These are phyloP conservation scores for Ampelocalamus luodianensis DNA, from an alignment of 176 grass and related monocot species.

Conservation along the genomic window DNA sequence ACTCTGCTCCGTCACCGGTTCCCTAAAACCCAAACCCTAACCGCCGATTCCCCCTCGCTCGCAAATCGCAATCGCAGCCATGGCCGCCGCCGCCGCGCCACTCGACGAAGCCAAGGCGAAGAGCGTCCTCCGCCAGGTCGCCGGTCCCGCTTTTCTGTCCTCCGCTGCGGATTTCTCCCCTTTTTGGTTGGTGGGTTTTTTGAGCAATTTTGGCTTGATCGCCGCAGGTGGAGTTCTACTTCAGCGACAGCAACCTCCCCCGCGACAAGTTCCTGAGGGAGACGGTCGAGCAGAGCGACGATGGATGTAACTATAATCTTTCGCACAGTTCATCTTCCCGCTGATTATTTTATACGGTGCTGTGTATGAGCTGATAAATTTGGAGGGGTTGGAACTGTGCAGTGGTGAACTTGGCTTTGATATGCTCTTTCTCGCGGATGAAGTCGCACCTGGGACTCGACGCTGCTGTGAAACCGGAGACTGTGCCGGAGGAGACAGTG, in stretches of 20 bases:
- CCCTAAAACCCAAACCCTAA: conserved; percentile 54
- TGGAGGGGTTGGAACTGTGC: not conserved
- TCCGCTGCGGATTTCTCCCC: not conserved
- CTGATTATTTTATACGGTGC: not conserved
- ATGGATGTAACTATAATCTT: conserved; percentile 62
- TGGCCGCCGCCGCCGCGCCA: conserved; percentile 39
- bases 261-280: conserved; percentile 71
- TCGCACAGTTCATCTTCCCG: not conserved
- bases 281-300: conserved; percentile 62
- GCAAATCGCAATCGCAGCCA: conserved; percentile 18
- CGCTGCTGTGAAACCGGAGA: conserved; percentile 49
- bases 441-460: conserved; percentile 61
- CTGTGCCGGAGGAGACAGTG: conserved; percentile 45
- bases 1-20: not conserved
- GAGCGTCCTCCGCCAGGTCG: conserved; percentile 66
- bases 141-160: not conserved
- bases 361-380: not conserved
- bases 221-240: conserved; percentile 78
- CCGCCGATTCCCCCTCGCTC: not conserved
- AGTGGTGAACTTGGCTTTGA: conserved; percentile 82
- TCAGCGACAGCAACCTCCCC: conserved; percentile 81
- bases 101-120: conserved; percentile 64
- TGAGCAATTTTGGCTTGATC: not conserved
- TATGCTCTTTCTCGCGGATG: conserved; percentile 81
- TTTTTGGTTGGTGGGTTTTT: not conserved